phyloP scores from a whole-genome alignment of 306 rosid species.

The Rubus parviflorus region DNA sequence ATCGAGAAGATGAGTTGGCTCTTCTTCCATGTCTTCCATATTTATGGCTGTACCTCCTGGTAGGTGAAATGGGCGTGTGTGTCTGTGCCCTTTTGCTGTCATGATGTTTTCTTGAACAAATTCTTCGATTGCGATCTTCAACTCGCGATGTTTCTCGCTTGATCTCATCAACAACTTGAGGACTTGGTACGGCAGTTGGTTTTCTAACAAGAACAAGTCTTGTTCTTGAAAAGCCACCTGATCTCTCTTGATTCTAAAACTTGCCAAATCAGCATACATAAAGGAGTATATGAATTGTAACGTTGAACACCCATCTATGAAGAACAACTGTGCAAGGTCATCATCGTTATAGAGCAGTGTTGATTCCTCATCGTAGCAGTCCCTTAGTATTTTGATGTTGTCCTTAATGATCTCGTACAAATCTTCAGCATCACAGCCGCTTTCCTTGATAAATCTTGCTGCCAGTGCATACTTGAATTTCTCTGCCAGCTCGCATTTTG shows the following conservation, averaged over 20 bases:
- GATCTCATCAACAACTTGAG: conserved; percentile 10
- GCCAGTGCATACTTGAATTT: conserved; percentile 8
- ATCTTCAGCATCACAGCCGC: rapidly evolving
- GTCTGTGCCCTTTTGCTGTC: background rate
- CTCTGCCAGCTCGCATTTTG: background rate
- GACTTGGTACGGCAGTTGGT: conserved; percentile 29
- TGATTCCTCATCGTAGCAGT: conserved; percentile 6
- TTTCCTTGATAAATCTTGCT: background rate
- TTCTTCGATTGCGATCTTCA: rapidly evolving
- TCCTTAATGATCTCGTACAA: background rate
- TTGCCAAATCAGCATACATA: too few species aligned
- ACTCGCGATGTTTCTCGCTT: rapidly evolving
- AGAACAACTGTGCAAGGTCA: conserved; percentile 16
- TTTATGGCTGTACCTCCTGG: background rate
- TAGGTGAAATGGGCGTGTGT: too few species aligned
- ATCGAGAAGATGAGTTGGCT: conserved; percentile 21
- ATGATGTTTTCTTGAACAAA: background rate
- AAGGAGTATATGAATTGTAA: conserved; percentile 23
- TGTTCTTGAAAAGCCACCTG: too few species aligned
- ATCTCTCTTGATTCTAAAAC: too few species aligned
- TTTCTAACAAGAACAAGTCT: conserved; percentile 36
- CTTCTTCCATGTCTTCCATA: too few species aligned
- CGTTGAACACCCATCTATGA: conserved; percentile 28
- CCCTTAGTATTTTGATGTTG: background rate
- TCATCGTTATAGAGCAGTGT: background rate